Percentiles rank a stretch among this genome's conserved stretches.
Conservation (phyloP, 83 land plant species). For the Diphasiastrum complanatum region DNA sequence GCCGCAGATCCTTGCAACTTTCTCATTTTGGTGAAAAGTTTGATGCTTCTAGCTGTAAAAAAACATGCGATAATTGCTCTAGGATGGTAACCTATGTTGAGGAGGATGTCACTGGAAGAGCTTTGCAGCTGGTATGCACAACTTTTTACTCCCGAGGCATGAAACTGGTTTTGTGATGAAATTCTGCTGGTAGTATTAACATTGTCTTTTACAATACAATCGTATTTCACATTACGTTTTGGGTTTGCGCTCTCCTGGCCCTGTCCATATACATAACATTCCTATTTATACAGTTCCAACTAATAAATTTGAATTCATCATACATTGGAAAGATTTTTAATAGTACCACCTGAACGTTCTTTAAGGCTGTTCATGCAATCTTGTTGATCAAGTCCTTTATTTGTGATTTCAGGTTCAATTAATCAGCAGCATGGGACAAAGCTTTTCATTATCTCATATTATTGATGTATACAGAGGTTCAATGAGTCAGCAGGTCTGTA, state of each 20-base stretch:
- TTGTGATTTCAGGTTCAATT: constrained; percentile 53
- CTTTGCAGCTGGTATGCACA: constrained; percentile 78
- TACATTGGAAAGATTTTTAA: too few species aligned
- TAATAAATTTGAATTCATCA: too few species aligned
- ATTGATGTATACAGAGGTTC: constrained; percentile 95
- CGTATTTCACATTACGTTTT: too few species aligned
- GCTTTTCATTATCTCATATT: constrained; percentile 66
- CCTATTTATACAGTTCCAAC: too few species aligned
- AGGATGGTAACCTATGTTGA: constrained; percentile 51
- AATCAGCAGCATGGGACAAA: constrained; percentile 57
- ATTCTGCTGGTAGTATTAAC: too few species aligned
- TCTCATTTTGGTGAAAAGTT: constrained; percentile 96
- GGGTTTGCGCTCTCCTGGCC: too few species aligned
- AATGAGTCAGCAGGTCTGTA: constrained; percentile 73
- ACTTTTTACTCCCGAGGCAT: too few species aligned
- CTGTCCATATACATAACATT: too few species aligned
- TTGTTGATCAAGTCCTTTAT: background rate
- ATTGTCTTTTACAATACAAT: too few species aligned
- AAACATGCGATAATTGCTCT: constrained; percentile 86
- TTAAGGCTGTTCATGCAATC: background rate
- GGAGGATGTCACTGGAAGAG: constrained; percentile 75
- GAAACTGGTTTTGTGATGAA: too few species aligned
- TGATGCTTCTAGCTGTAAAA: constrained; percentile 56
- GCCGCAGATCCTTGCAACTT: constrained; percentile 87
- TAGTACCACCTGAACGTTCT: too few species aligned